These are phyloP conservation scores for Diutina catenulata DNA, from an alignment of 1,139 yeast species.

Conservation along the genomic window DNA sequence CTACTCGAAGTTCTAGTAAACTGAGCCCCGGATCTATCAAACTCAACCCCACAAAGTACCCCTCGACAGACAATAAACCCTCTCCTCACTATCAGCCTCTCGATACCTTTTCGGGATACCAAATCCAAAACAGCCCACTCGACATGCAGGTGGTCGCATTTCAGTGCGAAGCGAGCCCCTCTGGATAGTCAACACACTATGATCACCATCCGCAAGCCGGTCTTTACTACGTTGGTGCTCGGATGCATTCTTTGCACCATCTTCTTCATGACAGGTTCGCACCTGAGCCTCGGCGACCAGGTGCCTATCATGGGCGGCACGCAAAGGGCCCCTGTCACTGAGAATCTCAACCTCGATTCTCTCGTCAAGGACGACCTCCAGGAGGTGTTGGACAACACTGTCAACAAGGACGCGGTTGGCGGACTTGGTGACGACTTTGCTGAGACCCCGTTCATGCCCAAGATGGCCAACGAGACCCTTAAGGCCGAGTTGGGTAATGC, in stretches of 20 bases:
- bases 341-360: background rate
- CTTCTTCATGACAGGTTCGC: conserved; percentile 17
- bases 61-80: too few relatives aligned
- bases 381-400: background rate
- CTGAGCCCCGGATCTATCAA: too few relatives aligned
- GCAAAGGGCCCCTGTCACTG: background rate
- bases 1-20: too few relatives aligned
- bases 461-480: conserved; percentile 55
- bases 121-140: too few relatives aligned
- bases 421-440: conserved; percentile 13
- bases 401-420: background rate
- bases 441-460: conserved; percentile 67
- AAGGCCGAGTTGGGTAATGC: conserved; percentile 76
- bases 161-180: too few relatives aligned
- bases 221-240: conserved; percentile 15
- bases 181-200: too few relatives aligned
- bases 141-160: too few relatives aligned
- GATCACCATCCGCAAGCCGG: conserved; percentile 16
- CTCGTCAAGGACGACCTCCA: background rate
- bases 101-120: too few relatives aligned
- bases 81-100: too few relatives aligned
- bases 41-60: too few relatives aligned
- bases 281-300: conserved; percentile 14
- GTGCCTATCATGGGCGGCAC: conserved; percentile 14
- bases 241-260: conserved; percentile 15